Conservation (phyloP, 495 filamentous ascomycete genomes). For the Usnea hakonensis region DNA sequence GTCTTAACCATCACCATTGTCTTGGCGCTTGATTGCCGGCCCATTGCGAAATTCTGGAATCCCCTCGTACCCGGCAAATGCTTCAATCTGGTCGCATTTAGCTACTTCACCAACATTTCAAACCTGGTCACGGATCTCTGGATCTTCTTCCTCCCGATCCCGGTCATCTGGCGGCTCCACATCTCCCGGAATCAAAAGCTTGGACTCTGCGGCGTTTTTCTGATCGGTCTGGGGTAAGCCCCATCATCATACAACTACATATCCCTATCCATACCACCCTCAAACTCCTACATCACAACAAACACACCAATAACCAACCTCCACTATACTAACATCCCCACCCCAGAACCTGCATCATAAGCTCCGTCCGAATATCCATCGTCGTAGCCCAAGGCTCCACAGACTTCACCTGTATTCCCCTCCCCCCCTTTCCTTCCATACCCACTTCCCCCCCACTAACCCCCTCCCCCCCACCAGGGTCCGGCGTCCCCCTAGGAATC, state of each 20-base stretch:
- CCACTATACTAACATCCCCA: neutral
- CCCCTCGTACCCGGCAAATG: slow-evolving; percentile 22
- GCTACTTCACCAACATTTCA: slow-evolving; percentile 33
- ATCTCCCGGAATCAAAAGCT: slow-evolving; percentile 29
- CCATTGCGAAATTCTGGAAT: slow-evolving; percentile 33
- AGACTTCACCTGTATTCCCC: slow-evolving; percentile 34
- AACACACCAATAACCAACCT: too few relatives aligned
- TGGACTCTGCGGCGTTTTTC: slow-evolving; percentile 36
- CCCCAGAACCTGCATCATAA: slow-evolving; percentile 34
- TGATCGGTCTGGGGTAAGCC: slow-evolving; percentile 32
- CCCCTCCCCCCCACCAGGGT: slow-evolving; percentile 23
- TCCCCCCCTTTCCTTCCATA: neutral
- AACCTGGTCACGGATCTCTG: slow-evolving; percentile 34
- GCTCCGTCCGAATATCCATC: slow-evolving; percentile 33
- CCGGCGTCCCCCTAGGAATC: slow-evolving; percentile 34
- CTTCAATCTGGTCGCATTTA: slow-evolving; percentile 26
- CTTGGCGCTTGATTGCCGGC: slow-evolving; percentile 27
- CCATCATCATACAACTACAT: neutral
- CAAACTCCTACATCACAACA: neutral
- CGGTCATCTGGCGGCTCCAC: slow-evolving; percentile 29
- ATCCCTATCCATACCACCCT: neutral
- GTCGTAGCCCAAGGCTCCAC: slow-evolving; percentile 34
- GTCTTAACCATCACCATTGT: slow-evolving; percentile 20
- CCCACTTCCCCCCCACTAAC: neutral
- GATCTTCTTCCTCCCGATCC: slow-evolving; percentile 36